Base-by-base conservation (phyloP, 2,329 filamentous ascomycete genomes). In the Ascocoryne sarcoides region DNA sequence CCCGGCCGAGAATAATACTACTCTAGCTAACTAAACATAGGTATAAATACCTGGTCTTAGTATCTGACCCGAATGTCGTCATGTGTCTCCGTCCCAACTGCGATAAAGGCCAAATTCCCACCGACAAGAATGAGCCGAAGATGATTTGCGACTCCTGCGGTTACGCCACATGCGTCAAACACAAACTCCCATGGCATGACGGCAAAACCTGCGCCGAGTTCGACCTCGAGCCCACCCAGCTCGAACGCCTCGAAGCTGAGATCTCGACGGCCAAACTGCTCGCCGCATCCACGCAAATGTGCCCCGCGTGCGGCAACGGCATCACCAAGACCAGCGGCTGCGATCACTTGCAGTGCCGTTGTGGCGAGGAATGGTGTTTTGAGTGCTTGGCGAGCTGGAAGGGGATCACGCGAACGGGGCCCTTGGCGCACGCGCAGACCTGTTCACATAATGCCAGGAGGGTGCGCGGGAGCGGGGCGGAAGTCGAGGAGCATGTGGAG, bases 181-280 rank as follows among this genome's bases (percentile, higher is more conserved):
- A 55, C 26, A 53, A 47, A 14, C 34, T 51, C 2, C 52, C 52
- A 5, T 55, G 51, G 51, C 52, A 55, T 19, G 40, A 47, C 30
- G 48, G 48, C 3, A 26, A 32, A n/a, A 46, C 49, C 1, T 55
- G 52, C 28, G 46, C 46, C 4, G 49, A 52, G 5, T 55, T 49
- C 16, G 52, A 55, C 23, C 32, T 26, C 12, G 40, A 47, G 2
- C 46, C 48, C n/a, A 39, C 35, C 1, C 49, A 52, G 23, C 45
- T 55, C 10, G 48, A 53, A 36, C 49, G 52, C 9, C 33, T 52
- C n/a, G 51, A 52, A 34, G 37, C 48, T 10, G 51, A 44, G 10
- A 49, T 52, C 36, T 51, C 49, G 9, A 53, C 52, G 2, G 52
- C 51, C 8, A 52, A 48, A 20, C 19, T 52, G 1, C 39, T 55